Base-by-base conservation (phyloP, 2,329 filamentous ascomycete species). In the Curvularia hawaiiensis region DNA sequence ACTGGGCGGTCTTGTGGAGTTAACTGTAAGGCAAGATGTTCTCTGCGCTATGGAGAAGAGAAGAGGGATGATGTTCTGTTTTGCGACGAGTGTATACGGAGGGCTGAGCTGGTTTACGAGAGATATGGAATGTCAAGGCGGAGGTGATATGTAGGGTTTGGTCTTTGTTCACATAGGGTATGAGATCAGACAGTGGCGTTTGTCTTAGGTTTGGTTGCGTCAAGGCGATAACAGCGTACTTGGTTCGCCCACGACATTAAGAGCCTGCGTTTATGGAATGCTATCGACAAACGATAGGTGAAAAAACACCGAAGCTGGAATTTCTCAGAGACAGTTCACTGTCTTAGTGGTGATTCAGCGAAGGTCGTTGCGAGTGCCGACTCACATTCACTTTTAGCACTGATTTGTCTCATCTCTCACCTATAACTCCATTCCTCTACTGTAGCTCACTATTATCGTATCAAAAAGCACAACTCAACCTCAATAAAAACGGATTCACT, bases 61-160 rank as follows among this genome's bases (percentile, higher is more conserved):
- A 44, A 1, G 33, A 41, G 12, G 31, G 16, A 43, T 16, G 59
- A 60, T 49, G 56, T 26, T 5, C 54, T 66, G 3, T 18, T 64
- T 4, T 64, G 61, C 24, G 35, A 47, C n/a, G 63, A 67, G 47
- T 66, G 61, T 38, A 50, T 61, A 4, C 20, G 14, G 1, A 56
- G 58, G 31, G 62, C 59, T 2, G 61, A 64, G 40, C 18, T 47
- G n/a, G 56, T 67, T 33, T 54, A 60, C 45, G 40, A n/a, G 18
- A 56, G 59, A 20, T 66, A 54, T 38, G 39, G 41, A 8, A n/a
- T 5, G 47, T 16, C 16, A 4, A 30, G 41, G 22, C 24, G 12
- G 14, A 5, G 4, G 41, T 44, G 22, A 44, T 7, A 24, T 12
- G 22, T 6, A 26, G 41, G 7, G 41, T 6, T n/a, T 44, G 22